Evolutionary conservation across 139 green algal species (phyloP).

Genomic region (Haematococcus sp.): DNA sequence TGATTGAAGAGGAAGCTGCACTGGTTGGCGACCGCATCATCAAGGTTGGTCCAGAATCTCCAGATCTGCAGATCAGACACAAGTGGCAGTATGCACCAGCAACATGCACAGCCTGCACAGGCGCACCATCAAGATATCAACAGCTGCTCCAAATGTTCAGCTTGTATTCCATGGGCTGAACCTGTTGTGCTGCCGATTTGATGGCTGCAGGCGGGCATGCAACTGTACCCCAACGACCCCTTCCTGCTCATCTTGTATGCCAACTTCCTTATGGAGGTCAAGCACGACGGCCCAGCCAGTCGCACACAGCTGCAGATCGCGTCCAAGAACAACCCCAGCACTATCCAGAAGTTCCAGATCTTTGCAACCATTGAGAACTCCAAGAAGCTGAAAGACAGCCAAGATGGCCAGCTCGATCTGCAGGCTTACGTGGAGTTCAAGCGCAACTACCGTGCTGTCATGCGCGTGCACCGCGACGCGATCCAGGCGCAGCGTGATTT

Average conservation of each 20-base stretch:
- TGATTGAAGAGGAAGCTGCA: slow-evolving; percentile 14
- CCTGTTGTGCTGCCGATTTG: too few relatives aligned
- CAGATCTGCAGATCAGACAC: too few relatives aligned
- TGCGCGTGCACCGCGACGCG: slow-evolving; percentile 26
- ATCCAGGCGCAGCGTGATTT: slow-evolving; percentile 15
- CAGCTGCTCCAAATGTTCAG: too few relatives aligned
- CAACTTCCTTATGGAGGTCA: slow-evolving; percentile 37
- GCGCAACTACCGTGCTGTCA: slow-evolving; percentile 23
- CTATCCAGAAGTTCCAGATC: slow-evolving; percentile 34
- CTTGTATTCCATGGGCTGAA: background rate
- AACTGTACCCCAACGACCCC: slow-evolving; percentile 9
- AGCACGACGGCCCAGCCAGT: slow-evolving; percentile 27
- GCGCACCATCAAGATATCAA: too few relatives aligned
- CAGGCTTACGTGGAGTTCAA: slow-evolving; percentile 38
- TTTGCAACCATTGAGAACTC: slow-evolving; percentile 17
- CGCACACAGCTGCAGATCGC: slow-evolving; percentile 48
- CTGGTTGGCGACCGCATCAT: slow-evolving; percentile 19
- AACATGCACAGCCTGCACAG: too few relatives aligned
- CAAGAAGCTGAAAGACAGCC: slow-evolving; percentile 30
- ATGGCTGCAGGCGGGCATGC: slow-evolving; percentile 29
- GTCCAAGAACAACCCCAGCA: slow-evolving; percentile 18
- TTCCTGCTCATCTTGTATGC: slow-evolving; percentile 31
- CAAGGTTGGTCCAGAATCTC: slow-evolving; percentile 12
- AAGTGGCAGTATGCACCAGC: too few relatives aligned
- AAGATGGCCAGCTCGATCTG: slow-evolving; percentile 27